A percentile compares a stretch with the other conserved stretches of the same genome.
These are phyloP conservation scores for Neofusicoccum cordaticola DNA, from an alignment of 2,329 filamentous ascomycete species.

Conservation along the genomic window DNA sequence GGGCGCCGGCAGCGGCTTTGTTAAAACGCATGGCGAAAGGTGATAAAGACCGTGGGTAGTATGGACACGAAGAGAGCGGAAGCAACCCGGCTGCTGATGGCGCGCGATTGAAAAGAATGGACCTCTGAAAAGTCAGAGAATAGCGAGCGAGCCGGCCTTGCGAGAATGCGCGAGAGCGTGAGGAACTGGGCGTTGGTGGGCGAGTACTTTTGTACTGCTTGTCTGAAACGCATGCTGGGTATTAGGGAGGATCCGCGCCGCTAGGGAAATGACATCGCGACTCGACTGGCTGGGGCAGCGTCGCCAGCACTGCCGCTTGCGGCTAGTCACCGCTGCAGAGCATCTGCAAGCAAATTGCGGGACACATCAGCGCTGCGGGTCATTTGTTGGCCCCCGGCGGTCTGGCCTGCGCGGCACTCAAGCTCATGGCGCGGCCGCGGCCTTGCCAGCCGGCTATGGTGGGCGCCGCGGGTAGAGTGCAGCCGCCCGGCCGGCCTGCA, in stretches of 20 bases:
- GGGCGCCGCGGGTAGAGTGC: background rate
- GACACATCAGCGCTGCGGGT: constrained; percentile 4
- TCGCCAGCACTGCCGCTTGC: background rate
- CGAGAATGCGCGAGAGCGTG: background rate
- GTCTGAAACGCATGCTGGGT: background rate
- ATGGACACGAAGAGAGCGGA: background rate
- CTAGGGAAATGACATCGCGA: constrained; percentile 10
- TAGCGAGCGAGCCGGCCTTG: constrained; percentile 2
- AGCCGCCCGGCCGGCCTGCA: background rate
- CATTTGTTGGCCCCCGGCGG: background rate
- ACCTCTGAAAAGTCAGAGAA: constrained; percentile 18
- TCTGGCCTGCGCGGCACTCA: background rate
- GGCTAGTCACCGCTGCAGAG: background rate
- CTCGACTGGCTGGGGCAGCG: background rate
- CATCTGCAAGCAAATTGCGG: background rate
- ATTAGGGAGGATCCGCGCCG: constrained; percentile 8
- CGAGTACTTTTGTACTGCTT: constrained; percentile 11
- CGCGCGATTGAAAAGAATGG: constrained; percentile 9
- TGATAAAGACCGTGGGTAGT: background rate
- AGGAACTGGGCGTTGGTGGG: background rate
- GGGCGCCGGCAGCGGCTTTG: constrained; percentile 13
- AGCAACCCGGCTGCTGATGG: constrained; percentile 1
- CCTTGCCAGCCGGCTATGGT: too few relatives aligned
- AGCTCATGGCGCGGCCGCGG: too few relatives aligned
- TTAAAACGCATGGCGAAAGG: constrained; percentile 9